phyloP scores from a whole-genome alignment of 1,284 basidiomycete species.

The Hypsizygus ulmarius region DNA sequence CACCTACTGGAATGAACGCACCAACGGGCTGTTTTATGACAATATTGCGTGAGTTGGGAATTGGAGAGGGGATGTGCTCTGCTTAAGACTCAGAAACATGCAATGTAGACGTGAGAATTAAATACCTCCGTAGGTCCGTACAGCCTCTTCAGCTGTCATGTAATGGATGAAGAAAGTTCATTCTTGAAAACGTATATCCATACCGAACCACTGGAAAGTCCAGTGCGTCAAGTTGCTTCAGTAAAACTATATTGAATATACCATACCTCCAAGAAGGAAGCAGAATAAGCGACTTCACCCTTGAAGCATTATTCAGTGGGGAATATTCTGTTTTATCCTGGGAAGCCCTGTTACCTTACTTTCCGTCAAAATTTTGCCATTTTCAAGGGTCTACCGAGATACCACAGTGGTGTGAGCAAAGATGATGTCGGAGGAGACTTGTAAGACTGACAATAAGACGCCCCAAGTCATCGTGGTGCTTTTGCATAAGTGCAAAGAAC shows the following conservation, averaged over 20 bases:
- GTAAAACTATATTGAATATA: constrained; percentile 4
- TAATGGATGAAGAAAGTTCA: constrained; percentile 1
- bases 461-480: constrained; percentile 80
- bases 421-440: constrained; percentile 23
- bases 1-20: constrained; percentile 29
- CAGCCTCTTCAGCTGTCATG: constrained; percentile 76
- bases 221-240: not conserved
- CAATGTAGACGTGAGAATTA: not conserved
- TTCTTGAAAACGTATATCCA: constrained; percentile 21
- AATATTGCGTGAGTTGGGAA: constrained; percentile 76
- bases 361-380: constrained; percentile 85
- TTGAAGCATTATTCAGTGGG: constrained; percentile 26
- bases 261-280: constrained; percentile 83
- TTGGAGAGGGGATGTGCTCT: constrained; percentile 83
- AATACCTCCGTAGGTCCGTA: constrained; percentile 79
- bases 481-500: constrained; percentile 70
- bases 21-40: constrained; percentile 96
- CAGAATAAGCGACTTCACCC: constrained; percentile 80
- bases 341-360: constrained; percentile 52
- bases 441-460: constrained; percentile 67
- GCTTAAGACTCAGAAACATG: constrained; percentile 7
- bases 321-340: not conserved
- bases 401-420: constrained; percentile 16
- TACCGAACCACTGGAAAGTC: constrained; percentile 70
- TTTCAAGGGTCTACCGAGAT: constrained; percentile 74